Conservation (phyloP, 495 filamentous ascomycete species). For the Cercophora sp. region DNA sequence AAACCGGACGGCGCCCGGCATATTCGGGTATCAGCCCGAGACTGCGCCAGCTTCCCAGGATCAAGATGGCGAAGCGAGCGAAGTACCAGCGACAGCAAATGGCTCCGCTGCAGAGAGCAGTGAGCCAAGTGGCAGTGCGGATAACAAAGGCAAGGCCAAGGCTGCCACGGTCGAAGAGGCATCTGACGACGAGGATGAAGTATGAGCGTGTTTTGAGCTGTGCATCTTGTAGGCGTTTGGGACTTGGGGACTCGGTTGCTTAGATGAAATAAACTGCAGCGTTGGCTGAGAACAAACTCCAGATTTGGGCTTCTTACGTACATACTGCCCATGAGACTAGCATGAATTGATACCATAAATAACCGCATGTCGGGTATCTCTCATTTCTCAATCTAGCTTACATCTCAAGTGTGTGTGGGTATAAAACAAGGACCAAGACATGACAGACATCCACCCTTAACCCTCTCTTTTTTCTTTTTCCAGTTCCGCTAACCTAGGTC, state of each 20-base stretch:
- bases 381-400: no score
- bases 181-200: constrained; percentile 28
- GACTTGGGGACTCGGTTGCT: not conserved
- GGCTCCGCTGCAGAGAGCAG: constrained; percentile 1
- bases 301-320: no score
- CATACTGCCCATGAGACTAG: no score
- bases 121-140: constrained; percentile 11
- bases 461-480: no score
- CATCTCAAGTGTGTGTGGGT: no score
- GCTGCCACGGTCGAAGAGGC: constrained; percentile 41
- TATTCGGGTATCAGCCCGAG: constrained; percentile 25
- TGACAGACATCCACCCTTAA: no score
- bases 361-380: no score
- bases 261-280: not conserved
- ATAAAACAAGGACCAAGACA: no score
- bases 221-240: not conserved
- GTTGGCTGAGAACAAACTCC: no score
- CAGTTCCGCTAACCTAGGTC: no score
- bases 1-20: no score
- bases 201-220: not conserved
- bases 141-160: constrained; percentile 33
- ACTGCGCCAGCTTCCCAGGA: not conserved
- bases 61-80: constrained; percentile 13
- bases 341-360: no score
- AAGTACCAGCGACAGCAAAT: not conserved